phyloP scores from a whole-genome alignment of 176 grass and related monocot species.

The Hsuehochloa calcarea region DNA sequence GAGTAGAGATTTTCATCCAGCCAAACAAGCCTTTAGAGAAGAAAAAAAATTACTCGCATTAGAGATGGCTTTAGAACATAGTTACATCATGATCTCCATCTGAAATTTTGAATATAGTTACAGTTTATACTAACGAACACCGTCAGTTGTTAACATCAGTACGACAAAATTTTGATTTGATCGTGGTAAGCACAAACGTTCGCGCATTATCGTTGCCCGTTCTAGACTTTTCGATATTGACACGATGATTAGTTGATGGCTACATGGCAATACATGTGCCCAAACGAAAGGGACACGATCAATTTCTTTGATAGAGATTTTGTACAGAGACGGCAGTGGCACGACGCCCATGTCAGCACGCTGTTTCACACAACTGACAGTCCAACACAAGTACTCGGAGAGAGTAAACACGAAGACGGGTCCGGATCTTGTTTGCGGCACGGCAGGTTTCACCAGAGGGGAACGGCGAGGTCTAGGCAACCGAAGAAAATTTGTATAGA shows the following conservation, averaged over 20 bases:
- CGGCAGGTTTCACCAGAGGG: conserved; percentile 13
- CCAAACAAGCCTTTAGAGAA: too few relatives aligned
- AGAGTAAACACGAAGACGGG: neutral
- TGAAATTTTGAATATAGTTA: neutral
- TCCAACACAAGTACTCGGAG: neutral
- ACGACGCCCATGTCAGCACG: neutral
- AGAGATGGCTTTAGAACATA: too few relatives aligned
- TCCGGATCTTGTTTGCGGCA: neutral
- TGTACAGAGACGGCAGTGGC: conserved; percentile 32
- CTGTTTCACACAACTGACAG: neutral
- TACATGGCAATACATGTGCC: neutral
- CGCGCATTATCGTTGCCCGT: neutral
- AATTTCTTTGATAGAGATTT: conserved; percentile 24
- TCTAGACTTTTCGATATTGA: neutral
- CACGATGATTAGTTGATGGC: neutral
- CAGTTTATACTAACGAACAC: neutral
- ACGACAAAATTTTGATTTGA: neutral
- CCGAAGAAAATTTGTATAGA: neutral
- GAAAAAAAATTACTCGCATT: too few relatives aligned
- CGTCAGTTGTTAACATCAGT: neutral
- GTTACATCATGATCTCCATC: neutral
- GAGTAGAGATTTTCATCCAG: too few relatives aligned
- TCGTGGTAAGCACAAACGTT: neutral
- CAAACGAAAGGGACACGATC: neutral
- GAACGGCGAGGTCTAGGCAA: conserved; percentile 1